Evolutionary conservation across 2,329 filamentous ascomycete species (phyloP), one percentile per base, ranked within the genome.

Genomic region (Trichoderma sp.): DNA sequence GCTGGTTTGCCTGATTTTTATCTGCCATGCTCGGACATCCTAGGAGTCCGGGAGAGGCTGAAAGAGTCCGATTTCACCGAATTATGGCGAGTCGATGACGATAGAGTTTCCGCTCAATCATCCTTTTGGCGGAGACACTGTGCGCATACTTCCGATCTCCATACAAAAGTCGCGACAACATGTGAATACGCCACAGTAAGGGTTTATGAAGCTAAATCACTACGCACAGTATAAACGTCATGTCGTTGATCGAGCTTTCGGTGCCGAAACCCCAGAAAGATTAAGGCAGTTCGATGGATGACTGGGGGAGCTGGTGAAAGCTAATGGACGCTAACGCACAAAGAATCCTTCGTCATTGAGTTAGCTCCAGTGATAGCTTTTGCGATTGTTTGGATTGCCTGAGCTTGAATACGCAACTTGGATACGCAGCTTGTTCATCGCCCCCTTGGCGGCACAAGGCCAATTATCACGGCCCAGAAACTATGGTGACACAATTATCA

Each of bases 61-160:
- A 56, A 73, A 29, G 71, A 64, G 71, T 38, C 71, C 71, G 71
- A 29, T 73, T 29, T 21, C 41, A 65, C 71, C 71, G 71, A 73
- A 18, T 29, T 24, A 64, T 65, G 67, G 59, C 71, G 29, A 73
- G 60, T 65, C 38, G 63, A 73, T 73, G 71, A 73, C 71, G 71
- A 73, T 73, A 64, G 27, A 29, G 38, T 73, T 73, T 73, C 71
- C 71, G 71, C 60, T 56, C 41, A 29, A 50, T 12, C 59, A 50
- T 56, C 45, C 29, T 65, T 56, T 7, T 9, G 29, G 50, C 71
- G 71, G 71, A 73, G 59, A 73, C 71, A 65, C 71, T 73, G 71
- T 65, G 71, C 27, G 29, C 60, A 41, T 73, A 53, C 27, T 56
- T 56, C 59, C 38, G 41, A 16, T 11, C 6, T 62, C n/a, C n/a